Base-by-base conservation (phyloP, 345 rosid genomes). In the rapeseed (Brassica napus) region DNA sequence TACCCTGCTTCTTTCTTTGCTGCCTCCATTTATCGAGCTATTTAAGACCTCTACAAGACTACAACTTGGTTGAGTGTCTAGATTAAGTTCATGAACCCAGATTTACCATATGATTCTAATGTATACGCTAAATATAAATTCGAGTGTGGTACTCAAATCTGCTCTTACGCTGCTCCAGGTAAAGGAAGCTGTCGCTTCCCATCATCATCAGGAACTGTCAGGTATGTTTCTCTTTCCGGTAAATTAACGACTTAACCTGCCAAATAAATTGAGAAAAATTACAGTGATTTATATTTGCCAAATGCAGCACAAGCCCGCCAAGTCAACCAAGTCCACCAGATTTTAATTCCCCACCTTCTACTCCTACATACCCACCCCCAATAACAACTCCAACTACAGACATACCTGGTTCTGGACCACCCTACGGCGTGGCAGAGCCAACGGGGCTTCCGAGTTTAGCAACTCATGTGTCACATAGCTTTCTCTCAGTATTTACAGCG, bases 381-480 rank as follows among this genome's bases (percentile, higher is more conserved):
- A 78, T 80, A 63, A 64, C 75, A 34, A 74, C 83, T 47, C 88
- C 90, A 58, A 28, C 81, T 5, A 68, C 83, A 35, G 84, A 80
- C 12, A 76, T 69, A 61, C 87, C 94, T 16, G 85, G 88, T 42
- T 85, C 87, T 47, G 84, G 90, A 59, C 65, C 89, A 49, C 79
- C 85, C 23, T 92, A 65, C 4, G 95, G 97, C 2, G 86, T 88
- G 52, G 90, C 90, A 61, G 97, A 88, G 84, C 98, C 99, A 69
- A 84, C 92, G 8, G 92, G 97, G 54, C 83, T 81, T 63, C 98
- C 98, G 35, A 94, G 79, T 86, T 90, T 97, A 63, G 91, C 98
- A 73, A 80, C 80, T 77, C 70, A 82, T 24, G 47, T 83, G 37
- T 82, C 90, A 52, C 72, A 69, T 79, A 79, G 83, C 83, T 71